Conservation (phyloP, 208 protist genomes). For the Leishmania arabica region DNA sequence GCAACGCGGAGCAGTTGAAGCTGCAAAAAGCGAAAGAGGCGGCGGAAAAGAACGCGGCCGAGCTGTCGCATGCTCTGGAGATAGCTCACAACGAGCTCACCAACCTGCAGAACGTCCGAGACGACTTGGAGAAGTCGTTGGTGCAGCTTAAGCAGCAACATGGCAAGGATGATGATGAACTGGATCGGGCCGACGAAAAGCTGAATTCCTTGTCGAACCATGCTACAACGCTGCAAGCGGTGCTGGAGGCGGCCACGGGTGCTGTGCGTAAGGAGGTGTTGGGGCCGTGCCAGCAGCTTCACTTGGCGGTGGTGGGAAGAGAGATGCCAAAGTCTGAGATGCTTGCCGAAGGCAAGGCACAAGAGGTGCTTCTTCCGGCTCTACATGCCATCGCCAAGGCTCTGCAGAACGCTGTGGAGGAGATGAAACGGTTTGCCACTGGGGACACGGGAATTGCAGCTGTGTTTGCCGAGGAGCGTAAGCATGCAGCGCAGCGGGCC, state of each 20-base stretch:
- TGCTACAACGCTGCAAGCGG: neutral
- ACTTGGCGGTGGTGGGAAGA: conserved; percentile 16
- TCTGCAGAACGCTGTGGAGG: conserved; percentile 2
- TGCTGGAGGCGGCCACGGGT: conserved; percentile 8
- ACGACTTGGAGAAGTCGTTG: conserved; percentile 3
- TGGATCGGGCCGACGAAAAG: neutral
- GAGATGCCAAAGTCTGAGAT: neutral
- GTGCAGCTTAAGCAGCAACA: conserved; percentile 16
- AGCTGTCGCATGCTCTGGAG: conserved; percentile 8
- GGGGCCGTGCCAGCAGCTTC: neutral
- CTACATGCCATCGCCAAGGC: neutral
- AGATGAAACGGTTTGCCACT: neutral
- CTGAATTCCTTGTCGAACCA: neutral
- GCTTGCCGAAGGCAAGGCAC: neutral
- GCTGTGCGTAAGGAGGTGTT: neutral
- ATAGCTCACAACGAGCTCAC: neutral
- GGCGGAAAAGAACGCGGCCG: neutral
- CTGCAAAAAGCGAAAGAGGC: conserved; percentile 4
- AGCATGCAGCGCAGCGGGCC: conserved; percentile 11
- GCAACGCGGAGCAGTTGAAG: conserved; percentile 3
- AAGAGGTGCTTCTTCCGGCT: neutral
- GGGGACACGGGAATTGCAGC: neutral
- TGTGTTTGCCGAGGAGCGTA: conserved; percentile 21
- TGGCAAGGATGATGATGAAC: neutral
- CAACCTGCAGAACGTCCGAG: conserved; percentile 7